Percentiles rank a stretch among this genome's conserved stretches.
phyloP scores from a whole-genome alignment of 805 yeast species.

The Lachancea meyersii region DNA sequence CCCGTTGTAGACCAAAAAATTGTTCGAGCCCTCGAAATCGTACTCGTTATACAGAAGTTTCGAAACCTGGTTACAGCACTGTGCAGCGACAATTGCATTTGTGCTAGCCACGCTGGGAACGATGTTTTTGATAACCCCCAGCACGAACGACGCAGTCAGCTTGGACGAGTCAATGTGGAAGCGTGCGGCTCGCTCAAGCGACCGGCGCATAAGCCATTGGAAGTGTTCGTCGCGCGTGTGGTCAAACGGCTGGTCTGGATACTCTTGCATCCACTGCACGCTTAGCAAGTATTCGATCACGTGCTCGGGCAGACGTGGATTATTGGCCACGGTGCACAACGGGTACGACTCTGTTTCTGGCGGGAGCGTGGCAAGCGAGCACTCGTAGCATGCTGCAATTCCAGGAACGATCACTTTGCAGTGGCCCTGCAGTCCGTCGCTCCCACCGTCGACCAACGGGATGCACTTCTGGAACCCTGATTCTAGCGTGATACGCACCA shows the following conservation, averaged over 20 bases:
- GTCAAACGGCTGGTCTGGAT: conserved; percentile 48
- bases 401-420: conserved; percentile 82
- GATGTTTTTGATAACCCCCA: conserved; percentile 86
- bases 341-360: conserved; percentile 62
- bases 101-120: conserved; percentile 94
- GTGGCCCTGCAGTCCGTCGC: conserved; percentile 92
- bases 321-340: conserved; percentile 88
- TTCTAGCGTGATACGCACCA: conserved; percentile 57
- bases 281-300: conserved; percentile 87
- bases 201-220: conserved; percentile 50
- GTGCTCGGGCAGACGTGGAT: conserved; percentile 92
- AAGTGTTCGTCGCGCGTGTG: conserved; percentile 64
- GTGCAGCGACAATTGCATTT: conserved; percentile 85
- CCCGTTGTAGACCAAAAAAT: conserved; percentile 85
- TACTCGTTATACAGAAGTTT: conserved; percentile 67
- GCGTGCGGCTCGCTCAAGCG: conserved; percentile 52
- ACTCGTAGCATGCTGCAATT: conserved; percentile 85
- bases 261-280: conserved; percentile 59
- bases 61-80: conserved; percentile 80
- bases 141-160: conserved; percentile 61
- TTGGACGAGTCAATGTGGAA: conserved; percentile 60
- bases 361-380: conserved; percentile 72
- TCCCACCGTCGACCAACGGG: conserved; percentile 88
- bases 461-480: conserved; percentile 44
- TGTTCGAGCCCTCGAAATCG: conserved; percentile 49